Conservation (phyloP, 73 alveolate genomes). For the Tetrahymena thermophila region DNA sequence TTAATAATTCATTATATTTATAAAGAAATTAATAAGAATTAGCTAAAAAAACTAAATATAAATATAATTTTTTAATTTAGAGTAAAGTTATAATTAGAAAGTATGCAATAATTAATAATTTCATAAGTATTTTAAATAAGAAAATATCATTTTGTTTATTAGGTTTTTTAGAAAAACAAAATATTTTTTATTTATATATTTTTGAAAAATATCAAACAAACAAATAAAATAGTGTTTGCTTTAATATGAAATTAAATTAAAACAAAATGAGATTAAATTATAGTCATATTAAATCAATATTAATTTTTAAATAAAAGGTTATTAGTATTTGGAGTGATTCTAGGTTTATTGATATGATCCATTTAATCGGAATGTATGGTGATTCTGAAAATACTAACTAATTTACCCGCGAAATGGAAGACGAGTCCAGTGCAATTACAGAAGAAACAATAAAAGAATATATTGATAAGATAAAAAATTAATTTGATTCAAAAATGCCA, state of each 20-base stretch:
- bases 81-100: too few relatives aligned
- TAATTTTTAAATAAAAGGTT: background rate
- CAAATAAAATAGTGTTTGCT: background rate
- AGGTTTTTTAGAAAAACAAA: too few relatives aligned
- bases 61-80: too few relatives aligned
- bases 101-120: too few relatives aligned
- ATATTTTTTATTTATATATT: too few relatives aligned
- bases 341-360: background rate
- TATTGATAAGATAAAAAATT: background rate
- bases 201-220: too few relatives aligned
- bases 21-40: too few relatives aligned
- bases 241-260: background rate
- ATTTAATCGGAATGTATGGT: background rate
- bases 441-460: background rate
- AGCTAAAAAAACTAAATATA: too few relatives aligned
- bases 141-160: too few relatives aligned
- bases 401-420: background rate
- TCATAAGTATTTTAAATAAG: too few relatives aligned
- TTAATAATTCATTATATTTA: background rate
- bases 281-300: background rate
- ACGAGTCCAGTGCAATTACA: background rate
- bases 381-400: background rate
- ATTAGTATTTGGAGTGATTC: background rate
- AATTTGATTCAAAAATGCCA: background rate
- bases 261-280: background rate